A percentile compares a stretch with the other conserved stretches of the same genome.
Evolutionary conservation across 805 yeast species (phyloP).

Genomic region (Jamesozyma jinghongensis): DNA sequence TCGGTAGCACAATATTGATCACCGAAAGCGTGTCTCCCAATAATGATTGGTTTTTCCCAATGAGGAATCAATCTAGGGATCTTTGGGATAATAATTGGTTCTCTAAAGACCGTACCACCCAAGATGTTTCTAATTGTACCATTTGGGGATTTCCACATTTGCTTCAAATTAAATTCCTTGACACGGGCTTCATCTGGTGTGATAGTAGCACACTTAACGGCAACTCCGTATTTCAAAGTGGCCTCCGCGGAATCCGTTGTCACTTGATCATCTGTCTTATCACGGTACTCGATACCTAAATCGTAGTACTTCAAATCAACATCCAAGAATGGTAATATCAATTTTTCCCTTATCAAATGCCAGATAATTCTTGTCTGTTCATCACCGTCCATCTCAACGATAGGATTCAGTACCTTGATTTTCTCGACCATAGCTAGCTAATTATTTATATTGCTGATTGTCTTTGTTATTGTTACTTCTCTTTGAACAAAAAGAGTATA

Average conservation of each 20-base stretch:
- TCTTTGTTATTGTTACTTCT: not conserved
- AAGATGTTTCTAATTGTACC: conserved; percentile 93
- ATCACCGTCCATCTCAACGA: conserved; percentile 97
- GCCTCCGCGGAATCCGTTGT: conserved; percentile 88
- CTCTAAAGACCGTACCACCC: conserved; percentile 96
- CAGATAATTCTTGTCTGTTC: conserved; percentile 97
- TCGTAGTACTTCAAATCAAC: conserved; percentile 89
- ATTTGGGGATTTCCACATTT: conserved; percentile 97
- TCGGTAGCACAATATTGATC: conserved; percentile 96
- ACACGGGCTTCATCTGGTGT: conserved; percentile 98
- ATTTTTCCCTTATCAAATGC: conserved; percentile 78
- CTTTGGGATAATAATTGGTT: conserved; percentile 83
- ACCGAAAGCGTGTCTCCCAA: conserved; percentile 96
- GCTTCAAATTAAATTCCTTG: conserved; percentile 78
- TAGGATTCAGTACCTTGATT: conserved; percentile 74
- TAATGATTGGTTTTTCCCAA: conserved; percentile 93
- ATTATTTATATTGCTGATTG: not conserved
- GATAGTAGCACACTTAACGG: conserved; percentile 95
- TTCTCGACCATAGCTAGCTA: conserved; percentile 30
- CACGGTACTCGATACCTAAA: conserved; percentile 78
- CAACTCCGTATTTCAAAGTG: conserved; percentile 79
- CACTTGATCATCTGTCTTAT: conserved; percentile 78
- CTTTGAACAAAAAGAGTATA: not conserved
- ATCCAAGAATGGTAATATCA: conserved; percentile 77
- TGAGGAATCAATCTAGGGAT: conserved; percentile 84